Evolutionary conservation across 306 rosid species (phyloP), one percentile per base, ranked within the genome.

Genomic region (Dryas alaskensis): DNA sequence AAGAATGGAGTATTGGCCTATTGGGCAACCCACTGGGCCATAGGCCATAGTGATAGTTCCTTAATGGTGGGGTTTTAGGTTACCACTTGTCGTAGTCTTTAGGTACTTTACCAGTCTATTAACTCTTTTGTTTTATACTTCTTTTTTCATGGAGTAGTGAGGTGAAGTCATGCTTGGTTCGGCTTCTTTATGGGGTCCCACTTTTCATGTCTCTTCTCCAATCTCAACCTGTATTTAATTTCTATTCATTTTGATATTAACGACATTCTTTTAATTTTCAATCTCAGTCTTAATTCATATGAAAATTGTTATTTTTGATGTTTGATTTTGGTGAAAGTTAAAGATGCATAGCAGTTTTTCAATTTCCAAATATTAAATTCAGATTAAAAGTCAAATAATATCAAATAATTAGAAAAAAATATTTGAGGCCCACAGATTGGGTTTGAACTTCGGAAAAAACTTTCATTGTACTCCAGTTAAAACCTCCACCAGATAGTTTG

Each of bases 51-150:
- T 69, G 62, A 82, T 48, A 39, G 72, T 87, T 85, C 67, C 82
- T 82, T 78, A 62, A 48, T 82, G 87, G 84, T 51, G 73, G 84
- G 77, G 84, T 77, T 68, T 77, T 68, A 61, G 70, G 63, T 80
- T 77, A 70, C 86, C 86, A 55, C 79, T 76, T 74, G 37, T 73
- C 70, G 37, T 44, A 67, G 53, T 73, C 73, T 79, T 79, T 72
- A 60, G 43, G 50, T 37, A 25, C 67, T 62, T 67, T 54, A 37
- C 69, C 14, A 37, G 42, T 55, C 31, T 40, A 3, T 44, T 44
- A 19, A 0, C 48, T 8, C 19, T 1, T 14, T 50, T 44, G 39
- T 19, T 59, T 74, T 67, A 47, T 69, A 39, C 16, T 48, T 75
- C 31, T 39, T 75, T 69, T 45, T 51, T 22, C 47, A 64, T 44